Evolutionary conservation across 2,329 filamentous ascomycete species (phyloP).

Genomic region (Plenodomus lindquistii): DNA sequence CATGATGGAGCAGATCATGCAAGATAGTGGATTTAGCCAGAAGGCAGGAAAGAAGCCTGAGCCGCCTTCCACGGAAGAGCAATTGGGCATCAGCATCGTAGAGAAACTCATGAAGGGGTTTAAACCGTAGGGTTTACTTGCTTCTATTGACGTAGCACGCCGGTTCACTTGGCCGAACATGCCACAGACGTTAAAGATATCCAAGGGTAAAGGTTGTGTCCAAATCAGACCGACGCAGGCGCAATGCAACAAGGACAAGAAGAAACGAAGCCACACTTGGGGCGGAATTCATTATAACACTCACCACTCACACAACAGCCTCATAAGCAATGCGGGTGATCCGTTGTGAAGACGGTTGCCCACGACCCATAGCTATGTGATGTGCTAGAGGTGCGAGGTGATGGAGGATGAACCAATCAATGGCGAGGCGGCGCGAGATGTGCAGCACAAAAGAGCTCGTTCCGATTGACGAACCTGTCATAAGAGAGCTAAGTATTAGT

Average conservation of each 20-base stretch:
- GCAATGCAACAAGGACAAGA: neutral
- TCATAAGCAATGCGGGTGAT: neutral
- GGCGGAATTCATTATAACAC: neutral
- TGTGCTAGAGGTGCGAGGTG: too few species aligned
- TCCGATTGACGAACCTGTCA: too few species aligned
- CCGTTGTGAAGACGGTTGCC: neutral
- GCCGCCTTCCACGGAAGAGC: slow-evolving; percentile 29
- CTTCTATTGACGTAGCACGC: neutral
- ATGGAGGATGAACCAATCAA: too few species aligned
- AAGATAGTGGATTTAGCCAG: slow-evolving; percentile 14
- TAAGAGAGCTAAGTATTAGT: too few species aligned
- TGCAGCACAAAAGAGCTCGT: too few species aligned
- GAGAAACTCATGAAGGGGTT: slow-evolving; percentile 38
- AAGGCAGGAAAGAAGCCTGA: slow-evolving; percentile 10
- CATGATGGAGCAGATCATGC: slow-evolving; percentile 42
- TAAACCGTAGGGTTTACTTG: slow-evolving; percentile 11
- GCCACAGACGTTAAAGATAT: neutral
- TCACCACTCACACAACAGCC: neutral
- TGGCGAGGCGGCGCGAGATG: too few species aligned
- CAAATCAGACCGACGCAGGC: neutral
- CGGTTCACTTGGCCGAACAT: too few species aligned
- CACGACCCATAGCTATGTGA: too few species aligned
- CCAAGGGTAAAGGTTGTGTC: too few species aligned
- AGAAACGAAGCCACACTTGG: neutral
- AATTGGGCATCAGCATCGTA: slow-evolving; percentile 38